phyloP scores from a whole-genome alignment of 75 land plant species.

The Pinus albicaulis region DNA sequence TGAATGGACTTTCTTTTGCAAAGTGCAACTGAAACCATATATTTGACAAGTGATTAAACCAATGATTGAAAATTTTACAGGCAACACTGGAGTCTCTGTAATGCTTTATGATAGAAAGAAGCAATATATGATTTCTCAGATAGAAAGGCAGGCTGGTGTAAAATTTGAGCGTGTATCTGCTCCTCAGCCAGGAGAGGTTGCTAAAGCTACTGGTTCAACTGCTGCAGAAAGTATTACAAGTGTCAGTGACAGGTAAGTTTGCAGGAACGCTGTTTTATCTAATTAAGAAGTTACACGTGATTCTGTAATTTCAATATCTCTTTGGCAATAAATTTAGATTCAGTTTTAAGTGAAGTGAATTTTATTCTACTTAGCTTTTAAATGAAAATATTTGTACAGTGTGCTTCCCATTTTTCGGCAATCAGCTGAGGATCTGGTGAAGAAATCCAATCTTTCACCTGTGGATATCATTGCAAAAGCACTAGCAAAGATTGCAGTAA shows the following conservation, averaged over 20 bases:
- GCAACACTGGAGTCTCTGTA: constrained; percentile 86
- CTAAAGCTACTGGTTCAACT: constrained; percentile 61
- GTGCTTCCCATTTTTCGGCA: constrained; percentile 74
- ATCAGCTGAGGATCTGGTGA: constrained; percentile 72
- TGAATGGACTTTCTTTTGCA: neutral
- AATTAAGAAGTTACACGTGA: neutral
- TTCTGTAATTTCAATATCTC: neutral
- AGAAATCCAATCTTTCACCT: constrained; percentile 39
- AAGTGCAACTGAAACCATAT: neutral
- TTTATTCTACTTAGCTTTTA: too few relatives aligned
- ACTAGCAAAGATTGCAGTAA: constrained; percentile 85
- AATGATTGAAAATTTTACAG: constrained; percentile 19
- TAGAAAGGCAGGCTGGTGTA: constrained; percentile 95
- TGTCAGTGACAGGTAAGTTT: constrained; percentile 74
- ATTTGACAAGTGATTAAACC: neutral
- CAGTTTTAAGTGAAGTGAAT: neutral
- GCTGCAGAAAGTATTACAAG: constrained; percentile 60
- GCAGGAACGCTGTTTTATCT: neutral
- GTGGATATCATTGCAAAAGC: constrained; percentile 90
- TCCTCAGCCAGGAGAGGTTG: constrained; percentile 88
- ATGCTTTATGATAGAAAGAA: constrained; percentile 85
- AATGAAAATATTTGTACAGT: constrained; percentile 30
- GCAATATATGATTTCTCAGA: constrained; percentile 60
- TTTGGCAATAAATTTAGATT: too few relatives aligned
- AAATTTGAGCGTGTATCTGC: constrained; percentile 88